A percentile compares a stretch with the other conserved stretches of the same genome.
phyloP scores from a whole-genome alignment of 306 rosid genomes.

The Castanea sativa region DNA sequence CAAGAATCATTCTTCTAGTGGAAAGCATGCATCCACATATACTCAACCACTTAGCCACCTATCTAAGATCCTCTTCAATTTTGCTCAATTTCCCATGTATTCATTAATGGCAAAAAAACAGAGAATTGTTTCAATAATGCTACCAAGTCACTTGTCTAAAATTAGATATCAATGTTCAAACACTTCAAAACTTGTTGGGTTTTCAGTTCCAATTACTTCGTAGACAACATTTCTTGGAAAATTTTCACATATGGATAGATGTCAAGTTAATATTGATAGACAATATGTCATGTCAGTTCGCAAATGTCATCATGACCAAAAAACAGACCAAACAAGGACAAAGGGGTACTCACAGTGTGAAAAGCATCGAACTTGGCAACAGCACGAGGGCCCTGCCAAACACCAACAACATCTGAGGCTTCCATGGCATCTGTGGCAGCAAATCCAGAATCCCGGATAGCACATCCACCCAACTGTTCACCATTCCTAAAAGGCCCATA shows the following conservation, averaged over 20 bases:
- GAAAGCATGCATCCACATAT: no score
- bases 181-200: no score
- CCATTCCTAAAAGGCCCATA: constrained; percentile 98
- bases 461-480: constrained; percentile 93
- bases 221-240: no score
- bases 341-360: constrained; percentile 50
- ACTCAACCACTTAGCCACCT: no score
- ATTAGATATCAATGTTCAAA: no score
- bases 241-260: no score
- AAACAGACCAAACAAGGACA: constrained; percentile 1
- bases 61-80: not conserved
- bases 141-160: no score
- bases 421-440: constrained; percentile 64
- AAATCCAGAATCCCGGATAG: constrained; percentile 82
- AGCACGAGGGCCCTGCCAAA: constrained; percentile 64
- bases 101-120: not conserved
- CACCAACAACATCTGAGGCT: constrained; percentile 70
- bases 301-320: not conserved
- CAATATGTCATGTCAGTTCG: not conserved
- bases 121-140: not conserved
- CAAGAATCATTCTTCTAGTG: not conserved
- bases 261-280: no score
- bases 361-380: constrained; percentile 40
- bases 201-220: no score
- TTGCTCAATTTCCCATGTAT: not conserved